These are phyloP conservation scores for Scheffersomyces segobiensis DNA, from an alignment of 1,139 yeast genomes.

Conservation along the genomic window DNA sequence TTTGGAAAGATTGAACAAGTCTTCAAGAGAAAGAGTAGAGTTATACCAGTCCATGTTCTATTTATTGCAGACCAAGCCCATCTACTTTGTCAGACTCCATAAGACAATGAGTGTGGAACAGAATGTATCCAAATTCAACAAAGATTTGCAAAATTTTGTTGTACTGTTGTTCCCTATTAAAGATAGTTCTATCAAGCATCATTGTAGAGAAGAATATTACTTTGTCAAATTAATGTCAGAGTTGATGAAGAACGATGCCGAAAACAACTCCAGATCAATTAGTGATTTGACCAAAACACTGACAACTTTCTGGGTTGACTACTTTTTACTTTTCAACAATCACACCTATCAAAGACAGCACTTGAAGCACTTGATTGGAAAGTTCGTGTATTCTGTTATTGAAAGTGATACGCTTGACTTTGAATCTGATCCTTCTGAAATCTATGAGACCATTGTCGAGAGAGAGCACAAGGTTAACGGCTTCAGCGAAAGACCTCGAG, in stretches of 20 bases:
- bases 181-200: conserved; percentile 28
- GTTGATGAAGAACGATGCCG: conserved; percentile 50
- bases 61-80: conserved; percentile 81
- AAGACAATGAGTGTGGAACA: conserved; percentile 20
- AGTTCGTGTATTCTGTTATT: conserved; percentile 45
- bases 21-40: conserved; percentile 49
- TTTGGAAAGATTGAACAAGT: conserved; percentile 35
- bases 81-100: conserved; percentile 60
- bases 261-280: conserved; percentile 22
- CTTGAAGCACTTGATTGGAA: conserved; percentile 54
- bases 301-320: conserved; percentile 46
- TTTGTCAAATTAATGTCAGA: conserved; percentile 60
- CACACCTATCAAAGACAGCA: conserved; percentile 60
- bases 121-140: conserved; percentile 20
- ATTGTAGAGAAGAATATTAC: conserved; percentile 73
- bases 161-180: conserved; percentile 49
- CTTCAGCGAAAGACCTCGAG: conserved; percentile 24
- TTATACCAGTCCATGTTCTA: conserved; percentile 78
- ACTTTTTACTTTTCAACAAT: conserved; percentile 58
- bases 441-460: conserved; percentile 50
- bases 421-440: conserved; percentile 80
- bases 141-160: conserved; percentile 48
- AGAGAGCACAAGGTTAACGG: conserved; percentile 51
- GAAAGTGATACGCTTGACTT: conserved; percentile 62
- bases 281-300: conserved; percentile 39